Evolutionary conservation across 805 yeast genomes (phyloP).

Genomic region (Vanderwaltozyma tropicalis): DNA sequence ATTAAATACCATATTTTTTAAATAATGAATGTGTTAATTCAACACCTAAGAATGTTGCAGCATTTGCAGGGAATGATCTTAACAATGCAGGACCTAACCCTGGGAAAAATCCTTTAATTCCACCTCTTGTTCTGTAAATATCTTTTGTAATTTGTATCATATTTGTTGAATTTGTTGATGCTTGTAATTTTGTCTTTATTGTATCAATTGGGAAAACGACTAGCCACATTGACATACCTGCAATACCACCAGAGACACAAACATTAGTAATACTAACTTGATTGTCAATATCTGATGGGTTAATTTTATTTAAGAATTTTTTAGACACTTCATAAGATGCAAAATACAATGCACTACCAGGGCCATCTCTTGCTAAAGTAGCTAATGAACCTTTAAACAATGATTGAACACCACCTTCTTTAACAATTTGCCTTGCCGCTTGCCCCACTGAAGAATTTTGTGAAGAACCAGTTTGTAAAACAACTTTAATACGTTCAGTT

Average conservation of each 20-base stretch:
- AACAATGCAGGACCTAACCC: slow-evolving; percentile 93
- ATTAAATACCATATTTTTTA: slow-evolving; percentile 18
- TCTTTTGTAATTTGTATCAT: slow-evolving; percentile 55
- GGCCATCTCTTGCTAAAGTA: slow-evolving; percentile 92
- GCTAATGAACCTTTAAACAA: slow-evolving; percentile 87
- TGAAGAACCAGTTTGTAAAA: slow-evolving; percentile 52
- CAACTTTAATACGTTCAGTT: slow-evolving; percentile 89
- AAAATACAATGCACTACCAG: slow-evolving; percentile 91
- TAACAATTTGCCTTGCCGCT: slow-evolving; percentile 57
- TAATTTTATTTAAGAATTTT: slow-evolving; percentile 39
- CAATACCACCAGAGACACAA: slow-evolving; percentile 85
- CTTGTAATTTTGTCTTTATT: slow-evolving; percentile 47
- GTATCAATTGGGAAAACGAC: slow-evolving; percentile 95
- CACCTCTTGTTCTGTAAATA: slow-evolving; percentile 60
- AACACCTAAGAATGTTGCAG: slow-evolving; percentile 96
- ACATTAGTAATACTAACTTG: slow-evolving; percentile 63
- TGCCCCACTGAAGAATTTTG: slow-evolving; percentile 9
- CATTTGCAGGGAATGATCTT: slow-evolving; percentile 95
- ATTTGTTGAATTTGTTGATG: slow-evolving; percentile 22
- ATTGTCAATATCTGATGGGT: slow-evolving; percentile 29
- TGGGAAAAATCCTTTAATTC: slow-evolving; percentile 89
- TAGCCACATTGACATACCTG: slow-evolving; percentile 96
- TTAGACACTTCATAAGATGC: slow-evolving; percentile 87
- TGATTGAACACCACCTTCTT: slow-evolving; percentile 73
- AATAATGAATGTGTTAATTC: slow-evolving; percentile 53